Percentiles rank a stretch among this genome's conserved stretches.
These are phyloP conservation scores for Harringtonia lauricola DNA, from an alignment of 2,329 filamentous ascomycete genomes.

Conservation along the genomic window DNA sequence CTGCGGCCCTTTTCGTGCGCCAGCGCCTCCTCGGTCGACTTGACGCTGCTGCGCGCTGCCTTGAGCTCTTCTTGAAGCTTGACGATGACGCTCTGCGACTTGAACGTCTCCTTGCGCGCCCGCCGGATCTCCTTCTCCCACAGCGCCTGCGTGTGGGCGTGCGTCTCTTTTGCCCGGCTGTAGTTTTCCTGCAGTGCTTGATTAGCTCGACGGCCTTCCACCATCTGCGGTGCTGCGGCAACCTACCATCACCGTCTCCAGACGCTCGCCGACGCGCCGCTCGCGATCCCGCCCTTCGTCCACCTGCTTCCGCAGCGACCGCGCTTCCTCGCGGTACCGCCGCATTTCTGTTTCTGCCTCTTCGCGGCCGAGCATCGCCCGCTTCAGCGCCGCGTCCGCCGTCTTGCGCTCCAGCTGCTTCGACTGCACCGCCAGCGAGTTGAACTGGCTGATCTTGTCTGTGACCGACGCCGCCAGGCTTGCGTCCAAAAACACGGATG, in stretches of 20 bases:
- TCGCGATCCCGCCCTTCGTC: slow-evolving; percentile 58
- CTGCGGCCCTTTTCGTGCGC: slow-evolving; percentile 53
- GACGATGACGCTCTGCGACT: slow-evolving; percentile 56
- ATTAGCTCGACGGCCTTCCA: not conserved
- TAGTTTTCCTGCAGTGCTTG: slow-evolving; percentile 50
- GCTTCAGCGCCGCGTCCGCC: slow-evolving; percentile 54
- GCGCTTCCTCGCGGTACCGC: slow-evolving; percentile 49
- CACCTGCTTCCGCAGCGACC: slow-evolving; percentile 41
- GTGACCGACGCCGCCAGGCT: slow-evolving; percentile 35
- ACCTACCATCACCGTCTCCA: slow-evolving; percentile 57
- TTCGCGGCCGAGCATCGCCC: slow-evolving; percentile 57
- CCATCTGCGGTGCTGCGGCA: no score
- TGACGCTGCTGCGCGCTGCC: slow-evolving; percentile 40
- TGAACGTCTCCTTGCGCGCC: slow-evolving; percentile 62
- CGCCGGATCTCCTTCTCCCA: slow-evolving; percentile 67
- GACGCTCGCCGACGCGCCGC: slow-evolving; percentile 51
- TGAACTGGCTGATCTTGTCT: slow-evolving; percentile 63
- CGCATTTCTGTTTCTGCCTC: slow-evolving; percentile 61
- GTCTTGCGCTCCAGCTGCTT: slow-evolving; percentile 53
- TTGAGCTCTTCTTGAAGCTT: slow-evolving; percentile 69
- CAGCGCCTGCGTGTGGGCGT: slow-evolving; percentile 52
- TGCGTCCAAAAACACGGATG: not conserved
- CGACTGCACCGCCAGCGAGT: slow-evolving; percentile 49
- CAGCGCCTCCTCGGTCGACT: slow-evolving; percentile 46
- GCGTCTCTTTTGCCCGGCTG: slow-evolving; percentile 57